Evolutionary conservation across 768 basidiomycete species (phyloP).

Genomic region (Auricularia sp.): DNA sequence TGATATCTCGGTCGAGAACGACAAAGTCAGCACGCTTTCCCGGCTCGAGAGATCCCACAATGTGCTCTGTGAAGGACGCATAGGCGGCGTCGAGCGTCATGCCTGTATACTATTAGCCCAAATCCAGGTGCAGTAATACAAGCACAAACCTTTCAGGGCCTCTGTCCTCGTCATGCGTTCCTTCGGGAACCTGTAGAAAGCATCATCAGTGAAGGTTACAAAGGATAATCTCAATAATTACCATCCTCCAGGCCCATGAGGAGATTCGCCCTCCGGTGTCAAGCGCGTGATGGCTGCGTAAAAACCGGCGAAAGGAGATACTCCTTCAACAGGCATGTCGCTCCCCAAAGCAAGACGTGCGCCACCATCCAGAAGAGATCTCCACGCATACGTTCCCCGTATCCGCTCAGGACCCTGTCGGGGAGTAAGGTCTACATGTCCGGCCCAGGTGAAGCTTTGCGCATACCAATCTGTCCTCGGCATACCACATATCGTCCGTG

Average conservation of each 20-base stretch:
- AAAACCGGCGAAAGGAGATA: constrained; percentile 83
- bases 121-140: not conserved
- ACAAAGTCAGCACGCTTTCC: constrained; percentile 89
- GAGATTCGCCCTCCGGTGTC: constrained; percentile 57
- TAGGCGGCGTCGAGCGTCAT: constrained; percentile 89
- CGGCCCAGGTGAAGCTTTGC: not conserved
- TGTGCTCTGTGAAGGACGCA: constrained; percentile 67
- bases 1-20: constrained; percentile 69
- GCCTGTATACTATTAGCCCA: constrained; percentile 23
- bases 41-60: constrained; percentile 56
- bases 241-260: constrained; percentile 81
- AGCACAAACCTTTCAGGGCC: constrained; percentile 51
- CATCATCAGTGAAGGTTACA: not conserved
- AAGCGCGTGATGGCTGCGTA: constrained; percentile 80
- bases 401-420: constrained; percentile 68
- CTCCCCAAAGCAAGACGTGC: constrained; percentile 33
- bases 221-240: constrained; percentile 16
- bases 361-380: constrained; percentile 56
- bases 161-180: constrained; percentile 71
- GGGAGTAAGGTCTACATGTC: not conserved
- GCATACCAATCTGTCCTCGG: constrained; percentile 64
- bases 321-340: constrained; percentile 88
- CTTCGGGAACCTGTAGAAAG: constrained; percentile 49
- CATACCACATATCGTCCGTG: constrained; percentile 89
- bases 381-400: constrained; percentile 85